Evolutionary conservation across 768 basidiomycete genomes (phyloP).

Genomic region (Termitomyces eurrhizus): DNA sequence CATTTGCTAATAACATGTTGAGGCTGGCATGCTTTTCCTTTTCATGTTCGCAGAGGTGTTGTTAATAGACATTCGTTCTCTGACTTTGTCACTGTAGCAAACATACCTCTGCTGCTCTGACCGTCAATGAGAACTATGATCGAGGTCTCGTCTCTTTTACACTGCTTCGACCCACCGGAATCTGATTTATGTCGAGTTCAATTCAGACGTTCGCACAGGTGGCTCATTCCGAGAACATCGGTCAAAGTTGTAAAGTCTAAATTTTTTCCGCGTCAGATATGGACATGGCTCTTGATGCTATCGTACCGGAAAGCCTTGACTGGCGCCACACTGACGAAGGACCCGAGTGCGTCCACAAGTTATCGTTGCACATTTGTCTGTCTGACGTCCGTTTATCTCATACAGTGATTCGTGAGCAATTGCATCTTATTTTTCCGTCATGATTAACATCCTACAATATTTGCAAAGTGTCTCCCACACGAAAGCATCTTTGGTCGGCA

Average conservation of each 20-base stretch:
- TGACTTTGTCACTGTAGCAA: conserved; percentile 21
- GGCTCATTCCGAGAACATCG: background rate
- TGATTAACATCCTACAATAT: background rate
- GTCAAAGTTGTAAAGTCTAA: background rate
- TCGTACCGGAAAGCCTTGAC: conserved; percentile 78
- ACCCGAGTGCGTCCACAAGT: conserved; percentile 56
- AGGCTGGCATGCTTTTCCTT: conserved; percentile 87
- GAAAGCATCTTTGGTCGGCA: conserved; percentile 82
- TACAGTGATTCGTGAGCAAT: conserved; percentile 69
- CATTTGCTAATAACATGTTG: background rate
- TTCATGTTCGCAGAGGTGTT: conserved; percentile 60
- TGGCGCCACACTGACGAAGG: conserved; percentile 93
- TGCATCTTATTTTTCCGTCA: conserved; percentile 5
- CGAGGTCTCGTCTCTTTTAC: conserved; percentile 48
- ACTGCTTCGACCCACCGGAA: conserved; percentile 27
- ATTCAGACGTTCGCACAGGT: conserved; percentile 33
- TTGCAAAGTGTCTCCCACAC: conserved; percentile 81
- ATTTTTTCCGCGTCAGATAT: conserved; percentile 53
- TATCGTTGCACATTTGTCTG: background rate
- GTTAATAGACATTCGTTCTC: background rate
- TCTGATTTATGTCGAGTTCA: background rate
- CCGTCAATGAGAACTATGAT: conserved; percentile 90
- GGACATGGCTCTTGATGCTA: conserved; percentile 88
- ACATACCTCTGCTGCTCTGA: conserved; percentile 77
- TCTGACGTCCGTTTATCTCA: conserved; percentile 7